A percentile compares a stretch with the other conserved stretches of the same genome.
These are phyloP conservation scores for Geosmithia flava DNA, from an alignment of 2,329 filamentous ascomycete species.

Conservation along the genomic window DNA sequence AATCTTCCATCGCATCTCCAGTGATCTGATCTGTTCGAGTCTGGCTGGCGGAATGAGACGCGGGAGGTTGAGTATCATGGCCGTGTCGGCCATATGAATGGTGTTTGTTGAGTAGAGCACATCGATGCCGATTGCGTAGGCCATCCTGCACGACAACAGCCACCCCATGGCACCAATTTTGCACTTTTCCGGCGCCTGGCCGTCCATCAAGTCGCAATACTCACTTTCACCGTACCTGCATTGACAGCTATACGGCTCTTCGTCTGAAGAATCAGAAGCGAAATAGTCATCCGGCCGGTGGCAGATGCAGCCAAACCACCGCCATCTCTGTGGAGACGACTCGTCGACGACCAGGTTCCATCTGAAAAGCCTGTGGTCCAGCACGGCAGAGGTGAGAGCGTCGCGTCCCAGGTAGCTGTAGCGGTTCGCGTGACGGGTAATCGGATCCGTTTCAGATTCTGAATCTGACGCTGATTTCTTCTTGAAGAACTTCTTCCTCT, in stretches of 20 bases:
- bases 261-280: background rate
- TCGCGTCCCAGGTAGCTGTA: too few species aligned
- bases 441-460: too few species aligned
- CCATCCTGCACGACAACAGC: background rate
- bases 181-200: background rate
- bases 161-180: background rate
- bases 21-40: background rate
- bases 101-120: background rate
- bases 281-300: background rate
- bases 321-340: background rate
- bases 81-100: background rate
- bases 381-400: too few species aligned
- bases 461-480: too few species aligned
- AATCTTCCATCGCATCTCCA: background rate
- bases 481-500: too few species aligned
- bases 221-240: too few species aligned
- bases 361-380: too few species aligned
- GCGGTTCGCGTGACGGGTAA: background rate
- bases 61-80: background rate
- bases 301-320: background rate
- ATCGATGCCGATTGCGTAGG: background rate
- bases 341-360: too few species aligned
- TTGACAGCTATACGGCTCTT: background rate
- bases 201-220: background rate
- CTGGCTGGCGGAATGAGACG: background rate